A percentile compares a stretch with the other conserved stretches of the same genome.
Conservation (phyloP, 805 yeast genomes). For the Metschnikowia amazonensis region DNA sequence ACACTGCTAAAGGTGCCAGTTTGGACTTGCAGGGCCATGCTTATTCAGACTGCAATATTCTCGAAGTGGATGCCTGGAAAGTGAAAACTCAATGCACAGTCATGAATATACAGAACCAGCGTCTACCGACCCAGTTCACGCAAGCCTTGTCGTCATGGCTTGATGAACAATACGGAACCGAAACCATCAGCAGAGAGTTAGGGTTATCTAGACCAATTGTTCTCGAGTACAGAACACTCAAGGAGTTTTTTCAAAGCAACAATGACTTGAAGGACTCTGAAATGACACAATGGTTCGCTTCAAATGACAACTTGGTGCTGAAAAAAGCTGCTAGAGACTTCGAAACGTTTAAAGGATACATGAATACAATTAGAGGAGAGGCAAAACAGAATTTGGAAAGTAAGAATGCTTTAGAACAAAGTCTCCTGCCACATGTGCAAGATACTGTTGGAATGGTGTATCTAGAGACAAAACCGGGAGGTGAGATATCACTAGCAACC, state of each 20-base stretch:
- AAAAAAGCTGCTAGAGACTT: not conserved
- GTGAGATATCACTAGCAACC: conserved; percentile 22
- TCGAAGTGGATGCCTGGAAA: conserved; percentile 17
- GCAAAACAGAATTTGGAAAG: not conserved
- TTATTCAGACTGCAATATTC: conserved; percentile 42
- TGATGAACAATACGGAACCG: conserved; percentile 16
- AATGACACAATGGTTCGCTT: not conserved
- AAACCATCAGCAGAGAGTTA: conserved; percentile 10
- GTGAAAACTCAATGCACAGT: conserved; percentile 15
- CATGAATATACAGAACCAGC: conserved; percentile 13
- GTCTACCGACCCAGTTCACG: conserved; percentile 31
- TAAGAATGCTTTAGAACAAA: not conserved
- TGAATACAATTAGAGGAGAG: not conserved
- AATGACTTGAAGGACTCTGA: not conserved
- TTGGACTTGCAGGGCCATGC: conserved; percentile 39
- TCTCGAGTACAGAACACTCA: conserved; percentile 11
- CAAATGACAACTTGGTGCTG: not conserved
- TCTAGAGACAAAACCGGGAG: conserved; percentile 1
- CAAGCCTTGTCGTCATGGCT: conserved; percentile 23
- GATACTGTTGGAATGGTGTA: conserved; percentile 48
- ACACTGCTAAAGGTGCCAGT: conserved; percentile 49
- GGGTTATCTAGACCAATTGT: conserved; percentile 38
- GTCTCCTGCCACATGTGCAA: conserved; percentile 16
- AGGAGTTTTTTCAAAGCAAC: not conserved
- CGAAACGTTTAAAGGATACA: conserved; percentile 1